phyloP scores from a whole-genome alignment of 2,329 filamentous ascomycete species.

The Alternaria metachromatica region DNA sequence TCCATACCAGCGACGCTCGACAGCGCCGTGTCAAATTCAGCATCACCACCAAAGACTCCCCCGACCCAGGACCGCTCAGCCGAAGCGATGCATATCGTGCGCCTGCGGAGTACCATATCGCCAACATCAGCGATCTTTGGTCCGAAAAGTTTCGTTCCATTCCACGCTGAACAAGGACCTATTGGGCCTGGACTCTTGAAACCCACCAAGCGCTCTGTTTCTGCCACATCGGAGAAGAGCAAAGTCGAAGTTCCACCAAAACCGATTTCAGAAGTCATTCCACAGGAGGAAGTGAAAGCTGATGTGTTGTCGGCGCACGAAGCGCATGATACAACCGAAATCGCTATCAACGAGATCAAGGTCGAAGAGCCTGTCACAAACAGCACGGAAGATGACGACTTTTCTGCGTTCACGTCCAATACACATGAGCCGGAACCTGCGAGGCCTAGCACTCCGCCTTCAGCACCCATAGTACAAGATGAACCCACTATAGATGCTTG shows the following conservation, averaged over 20 bases:
- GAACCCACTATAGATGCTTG: slow-evolving; percentile 18
- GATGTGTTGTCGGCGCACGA: neutral
- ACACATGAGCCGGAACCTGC: neutral
- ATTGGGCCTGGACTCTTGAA: slow-evolving; percentile 42
- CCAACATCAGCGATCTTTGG: slow-evolving; percentile 45
- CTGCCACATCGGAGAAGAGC: slow-evolving; percentile 15
- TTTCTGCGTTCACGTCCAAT: slow-evolving; percentile 4
- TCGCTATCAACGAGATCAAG: neutral
- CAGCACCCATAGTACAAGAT: neutral
- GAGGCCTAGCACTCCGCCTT: slow-evolving; percentile 13
- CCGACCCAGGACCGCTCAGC: slow-evolving; percentile 13
- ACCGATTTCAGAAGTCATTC: neutral
- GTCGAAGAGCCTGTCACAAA: neutral
- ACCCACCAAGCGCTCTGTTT: slow-evolving; percentile 21
- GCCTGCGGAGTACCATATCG: slow-evolving; percentile 41
- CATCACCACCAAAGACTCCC: slow-evolving; percentile 19
- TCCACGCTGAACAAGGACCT: slow-evolving; percentile 30
- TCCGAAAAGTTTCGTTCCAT: slow-evolving; percentile 36
- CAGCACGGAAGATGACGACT: neutral
- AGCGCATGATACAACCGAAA: neutral
- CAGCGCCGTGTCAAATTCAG: slow-evolving; percentile 17
- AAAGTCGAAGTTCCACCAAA: neutral
- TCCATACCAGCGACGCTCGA: slow-evolving; percentile 9
- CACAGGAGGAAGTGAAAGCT: neutral
- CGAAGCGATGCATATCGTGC: slow-evolving; percentile 38